Base-by-base conservation (phyloP, 257 asterid species). In the Salvia miltiorrhiza region DNA sequence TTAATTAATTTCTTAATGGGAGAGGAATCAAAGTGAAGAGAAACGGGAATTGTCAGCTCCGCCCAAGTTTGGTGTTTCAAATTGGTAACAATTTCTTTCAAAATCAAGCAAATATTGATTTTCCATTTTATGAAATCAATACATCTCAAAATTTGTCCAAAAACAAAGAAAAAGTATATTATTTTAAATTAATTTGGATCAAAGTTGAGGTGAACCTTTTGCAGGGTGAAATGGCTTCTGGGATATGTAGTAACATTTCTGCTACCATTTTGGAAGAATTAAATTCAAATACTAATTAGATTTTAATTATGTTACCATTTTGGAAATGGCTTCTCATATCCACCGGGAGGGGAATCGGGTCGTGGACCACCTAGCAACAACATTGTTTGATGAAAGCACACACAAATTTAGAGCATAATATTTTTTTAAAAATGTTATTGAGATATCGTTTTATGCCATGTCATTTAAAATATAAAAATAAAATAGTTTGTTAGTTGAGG, bases 221-320 rank as follows among this genome's bases (percentile, higher is more conserved):
- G 73, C 82, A 87, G 96, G 96, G 67, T 70, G 43, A 90, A 86
- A 74, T 84, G 88, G 86, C 70, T 87, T 30, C 32, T 87, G 74
- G 93, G 91, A 20, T 79, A 86, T 16, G 39, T 81, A 37, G 26
- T 87, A 20, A 60, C 91, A 58, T 60, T 87, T 9, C 3, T 84
- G 44, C 49, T 90, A 26, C 92, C 96, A 4, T 66, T 84, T 49
- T 85, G 88, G 89, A 84, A 74, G 83, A 73, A n/a, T n/a, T n/a
- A n/a, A n/a, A n/a, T n/a, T n/a, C n/a, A n/a, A n/a, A n/a, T n/a
- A n/a, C n/a, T n/a, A n/a, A n/a, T n/a, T n/a, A n/a, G n/a, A n/a
- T n/a, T n/a, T n/a, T n/a, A n/a, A n/a, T n/a, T n/a, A n/a, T n/a
- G n/a, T n/a, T n/a, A n/a, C n/a, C n/a, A n/a, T n/a, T n/a, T n/a